Evolutionary conservation across 768 basidiomycete genomes (phyloP).

Genomic region (Cystobasidiopsis lactophilus): DNA sequence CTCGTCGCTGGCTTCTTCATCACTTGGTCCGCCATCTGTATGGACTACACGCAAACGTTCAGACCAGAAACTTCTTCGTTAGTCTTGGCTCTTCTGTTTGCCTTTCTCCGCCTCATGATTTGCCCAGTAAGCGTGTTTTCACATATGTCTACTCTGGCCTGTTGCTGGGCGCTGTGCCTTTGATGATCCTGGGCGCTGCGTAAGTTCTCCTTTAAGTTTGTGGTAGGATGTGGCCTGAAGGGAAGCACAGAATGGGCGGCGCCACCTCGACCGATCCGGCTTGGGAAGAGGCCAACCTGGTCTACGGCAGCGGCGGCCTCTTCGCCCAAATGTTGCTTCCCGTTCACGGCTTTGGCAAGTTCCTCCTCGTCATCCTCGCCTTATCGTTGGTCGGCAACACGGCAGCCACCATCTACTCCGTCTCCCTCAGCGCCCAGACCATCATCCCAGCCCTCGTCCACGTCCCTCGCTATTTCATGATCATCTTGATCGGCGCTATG

Average conservation of each 20-base stretch:
- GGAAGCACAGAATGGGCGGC: too few relatives aligned
- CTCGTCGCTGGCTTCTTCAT: not conserved
- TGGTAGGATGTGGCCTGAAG: too few relatives aligned
- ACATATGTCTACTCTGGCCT: not conserved
- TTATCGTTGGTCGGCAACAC: slow-evolving; percentile 56
- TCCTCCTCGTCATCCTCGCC: slow-evolving; percentile 42
- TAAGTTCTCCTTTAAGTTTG: not conserved
- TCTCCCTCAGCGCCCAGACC: slow-evolving; percentile 48
- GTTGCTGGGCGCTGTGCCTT: not conserved
- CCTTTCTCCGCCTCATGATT: not conserved
- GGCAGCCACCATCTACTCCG: slow-evolving; percentile 58
- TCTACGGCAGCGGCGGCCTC: too few relatives aligned
- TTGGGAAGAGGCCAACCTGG: too few relatives aligned
- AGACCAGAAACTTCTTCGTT: too few relatives aligned
- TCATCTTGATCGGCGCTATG: slow-evolving; percentile 42
- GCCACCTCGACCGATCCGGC: too few relatives aligned
- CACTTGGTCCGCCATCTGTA: not conserved
- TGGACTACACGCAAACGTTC: not conserved
- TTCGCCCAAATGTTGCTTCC: not conserved
- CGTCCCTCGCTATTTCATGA: slow-evolving; percentile 48
- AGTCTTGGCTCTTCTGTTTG: too few relatives aligned
- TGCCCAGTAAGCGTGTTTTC: not conserved
- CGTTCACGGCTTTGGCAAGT: not conserved
- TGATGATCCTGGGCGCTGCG: not conserved
- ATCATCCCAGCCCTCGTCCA: slow-evolving; percentile 35